Evolutionary conservation across 1,284 basidiomycete genomes (phyloP).

Genomic region (Ceratobasidium sp.): DNA sequence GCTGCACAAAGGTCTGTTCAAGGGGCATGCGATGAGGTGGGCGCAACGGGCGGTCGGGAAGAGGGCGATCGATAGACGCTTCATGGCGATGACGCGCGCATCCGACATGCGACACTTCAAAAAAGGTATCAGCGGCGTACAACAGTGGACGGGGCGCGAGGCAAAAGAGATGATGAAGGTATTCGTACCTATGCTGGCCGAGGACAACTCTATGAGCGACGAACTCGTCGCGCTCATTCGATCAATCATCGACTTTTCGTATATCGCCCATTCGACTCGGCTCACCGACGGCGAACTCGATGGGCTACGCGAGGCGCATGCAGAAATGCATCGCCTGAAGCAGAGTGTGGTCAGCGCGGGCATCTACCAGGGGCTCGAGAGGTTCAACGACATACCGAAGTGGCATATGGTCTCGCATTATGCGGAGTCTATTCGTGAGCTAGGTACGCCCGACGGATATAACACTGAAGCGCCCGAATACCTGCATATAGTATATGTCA

Average conservation of each 20-base stretch:
- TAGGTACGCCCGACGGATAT: slow-evolving; percentile 29
- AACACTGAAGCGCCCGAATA: slow-evolving; percentile 36
- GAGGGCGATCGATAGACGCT: neutral
- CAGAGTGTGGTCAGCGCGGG: neutral
- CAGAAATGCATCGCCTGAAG: neutral
- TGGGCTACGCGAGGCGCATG: neutral
- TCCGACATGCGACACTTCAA: no score
- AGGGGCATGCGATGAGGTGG: slow-evolving; percentile 50
- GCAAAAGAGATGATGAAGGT: slow-evolving; percentile 17
- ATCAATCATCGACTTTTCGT: neutral
- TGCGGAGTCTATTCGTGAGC: neutral
- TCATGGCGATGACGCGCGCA: slow-evolving; percentile 19
- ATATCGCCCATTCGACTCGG: neutral
- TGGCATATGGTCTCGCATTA: slow-evolving; percentile 39
- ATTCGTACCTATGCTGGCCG: neutral
- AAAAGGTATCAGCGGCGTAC: neutral
- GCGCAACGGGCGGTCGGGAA: neutral
- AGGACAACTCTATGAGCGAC: no score
- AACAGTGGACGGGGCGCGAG: slow-evolving; percentile 21
- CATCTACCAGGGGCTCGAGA: neutral
- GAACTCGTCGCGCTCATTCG: no score
- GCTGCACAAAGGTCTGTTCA: slow-evolving; percentile 57
- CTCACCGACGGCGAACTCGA: neutral
- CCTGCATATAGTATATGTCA: slow-evolving; percentile 29
- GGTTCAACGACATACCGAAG: slow-evolving; percentile 12